Base-by-base conservation (phyloP, 345 rosid species). In the Cardamine chenopodiifolia region DNA sequence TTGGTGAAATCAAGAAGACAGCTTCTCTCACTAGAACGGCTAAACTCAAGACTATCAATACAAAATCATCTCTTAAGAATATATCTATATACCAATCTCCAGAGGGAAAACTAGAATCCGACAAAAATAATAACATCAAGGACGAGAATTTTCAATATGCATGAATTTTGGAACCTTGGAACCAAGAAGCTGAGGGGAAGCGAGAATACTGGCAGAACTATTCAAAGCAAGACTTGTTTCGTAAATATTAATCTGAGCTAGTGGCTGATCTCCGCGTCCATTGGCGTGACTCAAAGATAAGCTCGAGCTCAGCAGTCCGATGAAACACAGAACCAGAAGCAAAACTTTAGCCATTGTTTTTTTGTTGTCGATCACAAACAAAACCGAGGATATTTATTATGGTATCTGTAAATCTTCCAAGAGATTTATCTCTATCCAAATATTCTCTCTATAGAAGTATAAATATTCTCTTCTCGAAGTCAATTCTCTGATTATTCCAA, bases 111-210 rank as follows among this genome's bases (percentile, higher is more conserved):
- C 18, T 22, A 70, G 66, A 59, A 59, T 34, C 58, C 10, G 52
- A 62, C 22, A 62, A 34, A n/a, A 19, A 34, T 12, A 34, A 34
- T 34, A 34, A 62, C 7, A 75, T 53, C 23, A 14, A 53, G 23
- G 54, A 18, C 40, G 28, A 69, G 7, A 40, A 34, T 7, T 20
- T 14, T 62, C 11, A 37, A 10, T 26, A n/a, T 44, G 20, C 56
- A 42, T 4, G 3, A 28, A 55, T 34, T 58, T 15, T 3, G 26
- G 20, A 39, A 75, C 79, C 69, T 75, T 1, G 6, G 73, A 59
- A 60, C 98, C 96, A 67, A 93, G 92, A 74, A 69, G 26, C 14
- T 22, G 8, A 8, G 97, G 97, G 8, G 79, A 60, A 10, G 93
- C 96, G 20, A 20, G 75, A 45, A 90, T 50, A 8, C 54, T 32